Base-by-base conservation (phyloP, 2,329 filamentous ascomycete species). In the Cercospora janseana region DNA sequence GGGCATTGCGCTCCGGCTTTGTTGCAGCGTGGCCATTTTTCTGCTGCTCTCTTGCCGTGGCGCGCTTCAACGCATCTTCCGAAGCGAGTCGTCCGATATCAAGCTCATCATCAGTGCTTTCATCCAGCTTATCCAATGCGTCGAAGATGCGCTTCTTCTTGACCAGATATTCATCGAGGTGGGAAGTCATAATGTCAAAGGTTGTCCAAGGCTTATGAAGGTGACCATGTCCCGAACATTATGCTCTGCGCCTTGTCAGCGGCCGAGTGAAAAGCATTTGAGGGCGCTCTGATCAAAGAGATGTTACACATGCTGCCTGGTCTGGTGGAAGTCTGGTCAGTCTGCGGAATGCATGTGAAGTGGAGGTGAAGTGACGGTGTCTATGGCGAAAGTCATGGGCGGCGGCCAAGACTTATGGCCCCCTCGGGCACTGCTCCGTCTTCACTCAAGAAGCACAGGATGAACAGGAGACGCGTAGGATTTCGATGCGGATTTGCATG, bases 71-170 rank as follows among this genome's bases (percentile, higher is more conserved):
- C 15, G 40, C 53, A 3, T 40, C 15, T 15, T 61, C 42, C 5
- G 62, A 63, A 4, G 52, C 58, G 24, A 38, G 34, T n/a, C 55
- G 38, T 15, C 60, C 59, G n/a, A 46, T 13, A 37, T 66, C 60
- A 2, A 45, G 47, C 16, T 60, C 57, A 18, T 60, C 60, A 27
- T 47, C 44, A 37, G 21, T 47, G 12, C 52, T 54, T 9, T 59
- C 52, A 13, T 61, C 57, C 12, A 62, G 37, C 2, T 49, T 49
- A 23, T 58, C 57, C 15, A 64, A 51, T 3, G 43, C 53, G 35
- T 60, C 55, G 31, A 58, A 65, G 18, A 54, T 23, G 10, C 49
- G 47, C 52, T 56, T 55, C 52, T 65, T 65, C 20, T 46, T 29
- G 20, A n/a, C 20, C 20, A 53, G 46, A 35, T 41, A 38, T 9